These are phyloP conservation scores for Miscanthus lutarioriparius DNA, from an alignment of 176 grass and related monocot genomes.

Conservation along the genomic window DNA sequence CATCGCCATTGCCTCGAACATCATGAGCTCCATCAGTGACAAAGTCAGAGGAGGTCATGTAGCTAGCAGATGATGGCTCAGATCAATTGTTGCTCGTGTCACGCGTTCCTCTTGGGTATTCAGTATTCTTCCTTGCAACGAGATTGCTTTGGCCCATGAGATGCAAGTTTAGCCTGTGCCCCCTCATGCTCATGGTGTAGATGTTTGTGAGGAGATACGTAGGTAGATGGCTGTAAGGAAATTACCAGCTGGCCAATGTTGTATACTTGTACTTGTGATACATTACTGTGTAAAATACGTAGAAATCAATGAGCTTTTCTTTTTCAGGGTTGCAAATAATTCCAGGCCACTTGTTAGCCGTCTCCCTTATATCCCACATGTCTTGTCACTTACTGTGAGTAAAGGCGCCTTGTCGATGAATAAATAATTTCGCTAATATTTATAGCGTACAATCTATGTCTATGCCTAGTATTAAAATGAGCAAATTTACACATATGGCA, in stretches of 20 bases:
- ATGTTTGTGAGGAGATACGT: neutral
- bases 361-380: too few species aligned
- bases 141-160: neutral
- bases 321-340: neutral
- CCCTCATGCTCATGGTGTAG: neutral
- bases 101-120: too few species aligned
- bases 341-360: too few species aligned
- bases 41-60: neutral
- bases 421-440: too few species aligned
- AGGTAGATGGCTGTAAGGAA: neutral
- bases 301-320: neutral
- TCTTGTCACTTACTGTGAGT: too few species aligned
- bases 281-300: neutral
- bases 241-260: slow-evolving; percentile 1
- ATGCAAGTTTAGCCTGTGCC: neutral
- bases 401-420: too few species aligned
- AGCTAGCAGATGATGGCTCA: slow-evolving; percentile 14
- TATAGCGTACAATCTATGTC: too few species aligned
- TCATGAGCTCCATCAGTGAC: slow-evolving; percentile 52
- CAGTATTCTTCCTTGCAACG: neutral
- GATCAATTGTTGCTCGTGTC: too few species aligned
- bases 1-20: slow-evolving; percentile 81
- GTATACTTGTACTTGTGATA: neutral
- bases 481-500: too few species aligned
- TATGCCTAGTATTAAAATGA: too few species aligned